Evolutionary conservation across 139 green algal species (phyloP).

Genomic region (Zygnema cylindricum): DNA sequence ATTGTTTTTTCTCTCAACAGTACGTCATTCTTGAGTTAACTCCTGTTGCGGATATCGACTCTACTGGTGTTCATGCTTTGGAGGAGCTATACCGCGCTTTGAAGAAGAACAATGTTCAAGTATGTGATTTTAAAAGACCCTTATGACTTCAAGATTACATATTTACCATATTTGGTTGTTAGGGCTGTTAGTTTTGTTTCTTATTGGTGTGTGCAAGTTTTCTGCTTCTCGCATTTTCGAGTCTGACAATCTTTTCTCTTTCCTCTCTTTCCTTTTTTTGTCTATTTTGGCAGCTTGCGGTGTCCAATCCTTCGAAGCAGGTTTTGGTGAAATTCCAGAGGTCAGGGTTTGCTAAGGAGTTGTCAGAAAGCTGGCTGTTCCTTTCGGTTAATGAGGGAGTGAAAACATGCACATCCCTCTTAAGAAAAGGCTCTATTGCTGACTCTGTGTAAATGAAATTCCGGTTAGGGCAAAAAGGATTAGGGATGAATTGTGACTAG

Average conservation of each 20-base stretch:
- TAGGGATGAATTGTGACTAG: too few relatives aligned
- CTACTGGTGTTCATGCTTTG: constrained; percentile 70
- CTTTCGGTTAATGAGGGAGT: constrained; percentile 3
- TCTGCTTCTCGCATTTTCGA: not conserved
- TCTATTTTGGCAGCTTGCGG: constrained; percentile 5
- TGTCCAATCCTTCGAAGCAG: not conserved
- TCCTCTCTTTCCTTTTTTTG: too few relatives aligned
- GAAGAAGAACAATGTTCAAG: constrained; percentile 4
- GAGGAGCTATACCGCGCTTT: constrained; percentile 42
- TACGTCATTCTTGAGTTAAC: constrained; percentile 83
- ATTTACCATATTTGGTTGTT: not conserved
- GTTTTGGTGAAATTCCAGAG: constrained; percentile 19
- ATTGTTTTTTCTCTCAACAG: constrained; percentile 29
- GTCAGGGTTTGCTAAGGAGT: not conserved
- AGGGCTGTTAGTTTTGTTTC: not conserved
- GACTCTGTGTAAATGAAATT: too few relatives aligned
- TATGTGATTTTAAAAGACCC: not conserved
- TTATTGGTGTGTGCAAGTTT: not conserved
- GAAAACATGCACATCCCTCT: not conserved
- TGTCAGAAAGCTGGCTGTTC: constrained; percentile 4
- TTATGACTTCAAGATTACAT: not conserved
- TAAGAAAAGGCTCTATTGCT: not conserved
- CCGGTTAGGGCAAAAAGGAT: too few relatives aligned
- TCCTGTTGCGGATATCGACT: constrained; percentile 79
- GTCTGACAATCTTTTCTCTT: too few relatives aligned